Base-by-base conservation (phyloP, 352 stramenopile species). In the Phytophthora colocasiae region DNA sequence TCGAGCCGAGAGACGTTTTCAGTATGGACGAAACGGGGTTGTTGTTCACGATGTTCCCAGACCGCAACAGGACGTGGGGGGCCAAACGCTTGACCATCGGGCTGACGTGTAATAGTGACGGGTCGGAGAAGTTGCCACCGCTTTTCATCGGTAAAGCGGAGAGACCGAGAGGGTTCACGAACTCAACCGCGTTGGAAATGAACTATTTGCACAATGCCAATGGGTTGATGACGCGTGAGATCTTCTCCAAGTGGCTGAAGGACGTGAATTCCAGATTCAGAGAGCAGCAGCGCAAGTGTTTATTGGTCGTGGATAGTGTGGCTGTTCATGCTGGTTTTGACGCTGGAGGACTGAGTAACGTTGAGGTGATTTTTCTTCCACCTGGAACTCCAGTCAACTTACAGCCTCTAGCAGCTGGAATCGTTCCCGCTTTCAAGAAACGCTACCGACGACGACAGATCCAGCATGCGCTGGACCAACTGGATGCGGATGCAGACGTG, bases 121-220 rank as follows among this genome's bases (percentile, higher is more conserved):
- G 71, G 8, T 81, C 65, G 3, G 66, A 81, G 38, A 77, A 72
- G 26, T 24, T 81, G 6, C 71, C 55, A 1, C 48, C 51, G 4
- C 40, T 81, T 26, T 75, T 81, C 41, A 73, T 81, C 39, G 74
- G 71, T 17, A 77, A 72, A n/a, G 38, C 71, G 2, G 66, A 71
- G 49, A 66, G 75, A 31, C 71, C 68, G 3, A 43, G 71, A 11
- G 69, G 63, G 4, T 80, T 85, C 41, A 65, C 49, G 1, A 32
- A 3, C 2, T 67, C 36, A 17, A 67, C 49, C 0, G 48, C 43
- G 2, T 2, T 57, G 0, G 62, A 78, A 24, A 29, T 73, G n/a
- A 66, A 72, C 24, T 85, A 85, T 52, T 43, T 36, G 1, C 63
- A 49, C 58, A 78, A 48, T 31, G 12, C 50, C 0, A 77, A 73